Conservation (phyloP, 148 eudicot genomes). For the Chenopodium quinoa region DNA sequence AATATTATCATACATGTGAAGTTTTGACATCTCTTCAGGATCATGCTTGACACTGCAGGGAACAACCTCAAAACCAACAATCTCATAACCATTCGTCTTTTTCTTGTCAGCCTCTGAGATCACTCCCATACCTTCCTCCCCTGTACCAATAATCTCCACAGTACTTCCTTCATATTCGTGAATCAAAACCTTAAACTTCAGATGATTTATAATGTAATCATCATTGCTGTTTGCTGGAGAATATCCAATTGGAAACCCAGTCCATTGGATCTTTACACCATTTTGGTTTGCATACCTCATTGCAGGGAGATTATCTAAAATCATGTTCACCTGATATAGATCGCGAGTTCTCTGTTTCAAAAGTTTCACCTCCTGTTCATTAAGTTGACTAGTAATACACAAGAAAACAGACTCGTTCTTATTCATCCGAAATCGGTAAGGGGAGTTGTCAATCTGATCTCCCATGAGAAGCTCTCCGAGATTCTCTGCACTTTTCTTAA, state of each 20-base stretch:
- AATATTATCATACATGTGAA: conserved; percentile 45
- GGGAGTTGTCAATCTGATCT: conserved; percentile 67
- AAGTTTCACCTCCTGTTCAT: conserved; percentile 58
- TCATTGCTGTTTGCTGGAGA: conserved; percentile 41
- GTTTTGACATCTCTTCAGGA: conserved; percentile 51
- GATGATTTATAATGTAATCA: conserved; percentile 60
- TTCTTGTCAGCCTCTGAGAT: conserved; percentile 50
- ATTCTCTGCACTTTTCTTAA: conserved; percentile 74
- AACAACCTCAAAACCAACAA: conserved; percentile 67
- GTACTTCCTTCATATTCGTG: conserved; percentile 70
- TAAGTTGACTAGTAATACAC: conserved; percentile 49
- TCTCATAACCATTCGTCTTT: conserved; percentile 47
- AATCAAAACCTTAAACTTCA: conserved; percentile 57
- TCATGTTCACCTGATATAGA: conserved; percentile 70
- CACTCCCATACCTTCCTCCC: conserved; percentile 65
- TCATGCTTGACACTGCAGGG: conserved; percentile 63
- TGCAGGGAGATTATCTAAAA: conserved; percentile 69
- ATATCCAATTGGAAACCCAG: conserved; percentile 66
- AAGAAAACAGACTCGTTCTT: conserved; percentile 52
- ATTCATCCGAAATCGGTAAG: conserved; percentile 68
- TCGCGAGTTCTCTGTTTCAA: conserved; percentile 65
- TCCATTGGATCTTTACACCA: conserved; percentile 54
- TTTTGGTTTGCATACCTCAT: conserved; percentile 55
- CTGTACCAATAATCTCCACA: conserved; percentile 54
- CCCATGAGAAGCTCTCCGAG: conserved; percentile 87